Conservation (phyloP, 2,329 filamentous ascomycete genomes). For the Aotearoamyces nothofagi region DNA sequence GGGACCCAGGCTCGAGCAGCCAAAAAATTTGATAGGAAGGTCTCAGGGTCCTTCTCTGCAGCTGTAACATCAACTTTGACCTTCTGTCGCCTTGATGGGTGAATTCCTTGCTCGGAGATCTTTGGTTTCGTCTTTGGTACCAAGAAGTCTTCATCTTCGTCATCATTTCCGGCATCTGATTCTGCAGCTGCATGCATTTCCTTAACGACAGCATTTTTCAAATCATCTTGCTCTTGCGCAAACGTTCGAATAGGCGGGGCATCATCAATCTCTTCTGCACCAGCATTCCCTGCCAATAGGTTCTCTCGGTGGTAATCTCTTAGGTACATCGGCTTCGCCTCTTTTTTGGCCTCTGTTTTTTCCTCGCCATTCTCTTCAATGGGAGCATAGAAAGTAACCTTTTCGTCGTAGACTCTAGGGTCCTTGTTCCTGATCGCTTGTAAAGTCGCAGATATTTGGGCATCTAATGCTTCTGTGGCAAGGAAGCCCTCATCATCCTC, state of each 20-base stretch:
- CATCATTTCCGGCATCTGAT: constrained; percentile 26
- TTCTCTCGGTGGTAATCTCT: constrained; percentile 88
- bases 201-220: constrained; percentile 64
- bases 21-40: constrained; percentile 90
- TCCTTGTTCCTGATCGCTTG: constrained; percentile 83
- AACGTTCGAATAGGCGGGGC: constrained; percentile 51
- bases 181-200: constrained; percentile 57
- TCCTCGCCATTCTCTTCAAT: constrained; percentile 34
- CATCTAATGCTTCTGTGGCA: constrained; percentile 71
- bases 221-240: constrained; percentile 70
- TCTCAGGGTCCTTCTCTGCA: constrained; percentile 81
- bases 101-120: constrained; percentile 29
- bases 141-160: constrained; percentile 50
- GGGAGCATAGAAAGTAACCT: constrained; percentile 61
- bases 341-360: constrained; percentile 31
- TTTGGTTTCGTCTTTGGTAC: constrained; percentile 45
- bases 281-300: constrained; percentile 55
- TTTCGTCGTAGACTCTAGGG: constrained; percentile 74
- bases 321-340: constrained; percentile 73
- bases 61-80: constrained; percentile 48
- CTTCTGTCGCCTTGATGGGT: constrained; percentile 37
- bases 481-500: constrained; percentile 87
- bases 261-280: constrained; percentile 40
- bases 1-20: constrained; percentile 81
- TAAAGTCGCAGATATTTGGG: constrained; percentile 74